These are phyloP conservation scores for Thinopyrum elongatum DNA, from an alignment of 176 grass and related monocot genomes.

Conservation along the genomic window DNA sequence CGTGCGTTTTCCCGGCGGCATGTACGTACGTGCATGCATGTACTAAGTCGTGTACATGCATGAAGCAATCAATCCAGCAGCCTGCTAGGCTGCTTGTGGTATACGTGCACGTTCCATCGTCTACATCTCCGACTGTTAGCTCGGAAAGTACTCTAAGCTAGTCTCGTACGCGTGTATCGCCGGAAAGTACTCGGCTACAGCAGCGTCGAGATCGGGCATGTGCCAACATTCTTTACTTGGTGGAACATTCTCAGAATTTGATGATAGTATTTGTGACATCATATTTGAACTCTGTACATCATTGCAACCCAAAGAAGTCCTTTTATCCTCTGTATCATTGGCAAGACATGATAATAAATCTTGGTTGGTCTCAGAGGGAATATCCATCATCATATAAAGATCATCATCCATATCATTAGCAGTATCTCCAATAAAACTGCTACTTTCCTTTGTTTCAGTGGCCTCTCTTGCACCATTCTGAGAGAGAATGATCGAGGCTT, in stretches of 20 bases:
- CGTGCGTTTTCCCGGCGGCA: too few relatives aligned
- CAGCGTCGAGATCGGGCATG: too few relatives aligned
- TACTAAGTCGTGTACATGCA: too few relatives aligned
- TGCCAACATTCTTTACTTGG: background rate
- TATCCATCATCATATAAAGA: conserved; percentile 58
- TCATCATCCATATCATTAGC: conserved; percentile 59
- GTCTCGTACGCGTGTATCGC: too few relatives aligned
- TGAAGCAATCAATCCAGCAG: too few relatives aligned
- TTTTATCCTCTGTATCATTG: conserved; percentile 41
- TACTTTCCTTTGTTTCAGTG: conserved; percentile 67
- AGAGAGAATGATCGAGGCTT: conserved; percentile 65
- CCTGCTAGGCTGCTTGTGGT: too few relatives aligned
- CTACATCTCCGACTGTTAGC: too few relatives aligned
- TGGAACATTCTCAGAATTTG: conserved; percentile 25
- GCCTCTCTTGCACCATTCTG: conserved; percentile 47
- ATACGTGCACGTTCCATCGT: too few relatives aligned
- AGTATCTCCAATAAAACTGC: conserved; percentile 43
- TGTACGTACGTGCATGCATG: too few relatives aligned
- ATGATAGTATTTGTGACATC: background rate
- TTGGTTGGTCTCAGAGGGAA: conserved; percentile 50
- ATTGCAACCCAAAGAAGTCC: conserved; percentile 22
- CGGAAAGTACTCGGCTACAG: too few relatives aligned
- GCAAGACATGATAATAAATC: conserved; percentile 57
- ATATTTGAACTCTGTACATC: conserved; percentile 23
- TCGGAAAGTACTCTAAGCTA: too few relatives aligned